Evolutionary conservation across 2,329 filamentous ascomycete species (phyloP), one percentile per base, ranked within the genome.

Genomic region (Coniochaeta pulveracea): DNA sequence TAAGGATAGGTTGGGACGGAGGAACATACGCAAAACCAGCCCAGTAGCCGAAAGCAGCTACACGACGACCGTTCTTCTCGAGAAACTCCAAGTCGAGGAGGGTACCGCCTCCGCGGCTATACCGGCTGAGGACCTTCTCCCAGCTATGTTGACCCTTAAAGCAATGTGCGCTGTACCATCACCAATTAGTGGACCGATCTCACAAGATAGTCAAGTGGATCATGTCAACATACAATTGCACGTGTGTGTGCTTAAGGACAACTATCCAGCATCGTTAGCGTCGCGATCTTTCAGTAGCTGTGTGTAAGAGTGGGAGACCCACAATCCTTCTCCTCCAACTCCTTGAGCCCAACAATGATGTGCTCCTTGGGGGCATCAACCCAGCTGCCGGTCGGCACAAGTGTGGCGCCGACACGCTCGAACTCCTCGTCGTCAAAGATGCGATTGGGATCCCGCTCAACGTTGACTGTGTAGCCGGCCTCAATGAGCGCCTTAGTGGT

Each of bases 71-170:
- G 18, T 61, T 65, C 43, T 76, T 71, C 44, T 89, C 80, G 25
- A 94, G 66, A 54, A 93, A 94, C 54, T 93, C 86, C 22, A 94
- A 69, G 48, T 94, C 86, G 40, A 85, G 73, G n/a, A 94, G 72
- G 0, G 72, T 78, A 43, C 84, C 83, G 34, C 76, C 73, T 36
- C 83, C 85, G 16, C 74, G 69, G 17, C 80, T 69, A 55, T 85
- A 94, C 35, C 86, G 72, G 35, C 74, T 66, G n/a, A 93, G 72
- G 6, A 85, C 81, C 31, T 73, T 69, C 36, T 83, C 73, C 83
- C 84, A 93, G 19, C 79, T 79, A 19, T 61, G 72, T 57, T 89
- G 83, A 43, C 69, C 58, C 66, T 85, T 85, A 61, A 76, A 85
- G 58, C 76, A 80, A 53, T 85, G 79, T 23, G 72, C 72, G 49